Conservation (phyloP, 2,329 filamentous ascomycete species). For the Microcera coccophila region DNA sequence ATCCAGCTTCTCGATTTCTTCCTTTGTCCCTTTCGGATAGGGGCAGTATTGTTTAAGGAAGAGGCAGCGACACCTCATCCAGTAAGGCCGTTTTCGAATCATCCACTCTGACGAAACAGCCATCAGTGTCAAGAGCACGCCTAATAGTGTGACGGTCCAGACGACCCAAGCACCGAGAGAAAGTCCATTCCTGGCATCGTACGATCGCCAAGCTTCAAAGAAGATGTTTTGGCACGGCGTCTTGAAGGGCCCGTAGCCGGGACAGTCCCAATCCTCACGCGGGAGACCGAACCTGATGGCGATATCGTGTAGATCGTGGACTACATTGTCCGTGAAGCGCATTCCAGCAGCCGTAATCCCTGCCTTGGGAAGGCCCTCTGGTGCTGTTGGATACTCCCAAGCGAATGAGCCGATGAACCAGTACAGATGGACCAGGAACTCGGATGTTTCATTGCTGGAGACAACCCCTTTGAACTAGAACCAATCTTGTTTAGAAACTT, state of each 20-base stretch:
- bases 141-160: constrained; percentile 14
- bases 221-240: constrained; percentile 23
- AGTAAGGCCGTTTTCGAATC: constrained; percentile 25
- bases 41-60: constrained; percentile 25
- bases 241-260: constrained; percentile 13
- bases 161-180: constrained; percentile 14
- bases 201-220: constrained; percentile 26
- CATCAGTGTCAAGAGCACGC: constrained; percentile 14
- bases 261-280: constrained; percentile 20
- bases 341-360: constrained; percentile 18
- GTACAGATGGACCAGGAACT: constrained; percentile 24
- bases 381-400: constrained; percentile 26
- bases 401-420: constrained; percentile 25
- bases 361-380: constrained; percentile 19
- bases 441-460: constrained; percentile 23
- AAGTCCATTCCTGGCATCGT: constrained; percentile 11
- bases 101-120: constrained; percentile 18
- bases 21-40: constrained; percentile 22
- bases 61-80: constrained; percentile 25
- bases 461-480: constrained; percentile 27
- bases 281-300: constrained; percentile 20
- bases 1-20: constrained; percentile 25
- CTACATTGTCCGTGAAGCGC: constrained; percentile 15
- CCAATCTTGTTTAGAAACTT: too few relatives aligned
- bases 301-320: constrained; percentile 19